These are phyloP conservation scores for Cordia subcordata DNA, from an alignment of 257 asterid genomes.

Conservation along the genomic window DNA sequence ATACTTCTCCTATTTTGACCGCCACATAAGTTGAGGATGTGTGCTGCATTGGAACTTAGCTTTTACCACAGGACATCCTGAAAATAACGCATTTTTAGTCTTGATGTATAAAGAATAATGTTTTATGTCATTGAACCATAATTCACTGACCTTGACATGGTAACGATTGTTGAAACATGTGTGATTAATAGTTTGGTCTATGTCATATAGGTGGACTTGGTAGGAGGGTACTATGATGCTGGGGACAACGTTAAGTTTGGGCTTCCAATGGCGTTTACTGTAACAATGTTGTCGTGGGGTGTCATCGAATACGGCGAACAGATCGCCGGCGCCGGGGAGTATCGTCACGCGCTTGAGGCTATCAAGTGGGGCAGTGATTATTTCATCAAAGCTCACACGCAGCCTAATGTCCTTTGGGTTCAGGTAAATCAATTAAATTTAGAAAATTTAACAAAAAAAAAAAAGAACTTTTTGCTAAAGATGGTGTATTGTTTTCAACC, in stretches of 20 bases:
- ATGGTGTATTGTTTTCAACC: background rate
- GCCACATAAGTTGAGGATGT: too few relatives aligned
- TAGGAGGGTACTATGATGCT: slow-evolving; percentile 93
- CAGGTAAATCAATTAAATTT: slow-evolving; percentile 37
- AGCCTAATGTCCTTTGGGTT: slow-evolving; percentile 76
- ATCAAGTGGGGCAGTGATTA: slow-evolving; percentile 95
- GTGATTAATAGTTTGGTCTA: background rate
- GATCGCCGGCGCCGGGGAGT: slow-evolving; percentile 54
- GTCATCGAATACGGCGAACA: slow-evolving; percentile 48
- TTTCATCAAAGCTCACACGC: slow-evolving; percentile 85
- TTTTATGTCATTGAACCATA: too few relatives aligned
- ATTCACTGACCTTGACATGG: too few relatives aligned
- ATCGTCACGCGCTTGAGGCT: slow-evolving; percentile 66
- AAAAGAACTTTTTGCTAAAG: background rate
- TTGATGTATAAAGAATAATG: too few relatives aligned
- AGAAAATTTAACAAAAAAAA: background rate
- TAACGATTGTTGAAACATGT: too few relatives aligned
- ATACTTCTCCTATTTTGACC: too few relatives aligned
- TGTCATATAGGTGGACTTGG: slow-evolving; percentile 71
- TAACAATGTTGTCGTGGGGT: slow-evolving; percentile 79
- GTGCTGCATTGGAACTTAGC: too few relatives aligned
- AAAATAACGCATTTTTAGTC: too few relatives aligned
- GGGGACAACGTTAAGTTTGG: slow-evolving; percentile 90
- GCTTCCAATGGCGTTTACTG: slow-evolving; percentile 82
- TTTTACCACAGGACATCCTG: too few relatives aligned